A percentile compares a stretch with the other conserved stretches of the same genome.
phyloP scores from a whole-genome alignment of 352 stramenopile species.

The Phytophthora europaea region DNA sequence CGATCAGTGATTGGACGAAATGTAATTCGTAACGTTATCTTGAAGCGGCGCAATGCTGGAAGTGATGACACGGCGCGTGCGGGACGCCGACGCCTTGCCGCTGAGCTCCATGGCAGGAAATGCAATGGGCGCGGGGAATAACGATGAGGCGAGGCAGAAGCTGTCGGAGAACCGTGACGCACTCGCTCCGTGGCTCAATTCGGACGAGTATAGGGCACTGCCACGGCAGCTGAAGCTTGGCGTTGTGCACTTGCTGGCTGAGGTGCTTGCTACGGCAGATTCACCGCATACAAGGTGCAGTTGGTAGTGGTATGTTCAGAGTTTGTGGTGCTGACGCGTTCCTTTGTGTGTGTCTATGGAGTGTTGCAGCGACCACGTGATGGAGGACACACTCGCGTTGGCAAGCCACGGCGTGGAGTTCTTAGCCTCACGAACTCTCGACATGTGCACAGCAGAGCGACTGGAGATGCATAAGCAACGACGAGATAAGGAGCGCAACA shows the following conservation, averaged over 20 bases:
- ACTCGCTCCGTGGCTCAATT: conserved; percentile 26
- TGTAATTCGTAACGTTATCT: conserved; percentile 13
- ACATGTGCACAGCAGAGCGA: conserved; percentile 20
- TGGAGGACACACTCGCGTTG: conserved; percentile 63
- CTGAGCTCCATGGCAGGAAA: conserved; percentile 6
- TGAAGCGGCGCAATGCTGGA: conserved; percentile 23
- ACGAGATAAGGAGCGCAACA: conserved; percentile 18
- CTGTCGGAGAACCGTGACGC: conserved; percentile 6
- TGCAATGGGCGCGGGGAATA: conserved; percentile 9
- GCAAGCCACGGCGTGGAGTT: conserved; percentile 55
- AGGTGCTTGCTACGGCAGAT: conserved; percentile 38
- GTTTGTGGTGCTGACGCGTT: not conserved
- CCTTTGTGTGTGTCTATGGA: not conserved
- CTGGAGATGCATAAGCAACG: conserved; percentile 13
- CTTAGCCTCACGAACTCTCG: conserved; percentile 36
- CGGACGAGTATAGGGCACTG: conserved; percentile 34
- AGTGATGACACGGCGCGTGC: conserved; percentile 6
- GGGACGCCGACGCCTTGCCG: conserved; percentile 1
- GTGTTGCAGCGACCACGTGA: conserved; percentile 28
- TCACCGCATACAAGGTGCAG: conserved; percentile 48
- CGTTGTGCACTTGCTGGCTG: conserved; percentile 40
- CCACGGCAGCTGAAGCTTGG: conserved; percentile 42
- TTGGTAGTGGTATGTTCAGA: not conserved
- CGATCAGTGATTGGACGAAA: conserved; percentile 30
- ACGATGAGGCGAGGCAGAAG: conserved; percentile 20